Base-by-base conservation (phyloP, 1,139 yeast genomes). In the Yarrowia galli region DNA sequence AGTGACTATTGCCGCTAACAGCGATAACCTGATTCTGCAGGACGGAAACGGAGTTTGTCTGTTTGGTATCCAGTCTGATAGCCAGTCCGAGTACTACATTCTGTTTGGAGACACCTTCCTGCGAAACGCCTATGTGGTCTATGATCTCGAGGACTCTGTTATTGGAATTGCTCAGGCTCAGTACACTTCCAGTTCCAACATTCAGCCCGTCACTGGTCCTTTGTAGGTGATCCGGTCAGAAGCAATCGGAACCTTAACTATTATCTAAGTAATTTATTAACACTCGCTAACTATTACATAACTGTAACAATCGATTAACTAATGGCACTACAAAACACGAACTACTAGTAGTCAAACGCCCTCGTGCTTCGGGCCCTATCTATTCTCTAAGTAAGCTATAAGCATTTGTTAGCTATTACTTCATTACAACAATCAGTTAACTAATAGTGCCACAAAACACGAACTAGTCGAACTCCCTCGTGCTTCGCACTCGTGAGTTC, bases 51-150 rank as follows among this genome's bases (percentile, higher is more conserved):
- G 35, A 22, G 4, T n/a, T 16, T 48, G 51, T 25, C 46, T 23
- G 25, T 54, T 40, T 38, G 46, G 46, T 6, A 38, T 54, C 51
- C 46, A 25, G 36, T 73, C 38, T 71, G 74, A 68, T 69, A 70
- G 68, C 74, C 77, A 68, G 82, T 84, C 18, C 72, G 85, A 25
- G 0, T 35, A 45, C 9, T 22, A 38, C 68, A 82, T 84, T 16
- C 77, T 54, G 10, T 25, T 54, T 45, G 90, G 90, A 10, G 89
- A 86, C 74, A 82, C 84, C 61, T 81, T 87, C 71, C 78, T 87
- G 70, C 79, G 87, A 69, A 79, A 78, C 70, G 85, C 84, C 18
- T 87, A 87, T 72, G 79, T 84, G 65, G 88, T 86, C 25, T 87
- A 81, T 69, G 88, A 87, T 74, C 79, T 54, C 5, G 15, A 54